phyloP scores from a whole-genome alignment of 371 early-diverging fungal species.

The Haplosporangium sp. region DNA sequence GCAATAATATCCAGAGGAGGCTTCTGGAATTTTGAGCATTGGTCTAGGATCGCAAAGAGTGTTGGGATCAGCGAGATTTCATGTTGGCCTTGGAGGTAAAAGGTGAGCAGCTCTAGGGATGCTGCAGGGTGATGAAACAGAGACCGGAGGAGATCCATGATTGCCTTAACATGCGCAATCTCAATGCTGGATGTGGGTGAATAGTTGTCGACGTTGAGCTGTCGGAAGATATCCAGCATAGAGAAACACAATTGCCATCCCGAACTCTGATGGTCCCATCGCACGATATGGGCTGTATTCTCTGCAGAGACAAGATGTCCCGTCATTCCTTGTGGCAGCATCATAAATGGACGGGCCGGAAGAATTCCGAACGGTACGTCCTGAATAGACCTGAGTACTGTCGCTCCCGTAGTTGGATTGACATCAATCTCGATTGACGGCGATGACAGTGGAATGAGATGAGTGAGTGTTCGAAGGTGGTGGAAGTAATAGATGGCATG shows the following conservation, averaged over 20 bases:
- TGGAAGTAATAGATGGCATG: conserved; percentile 30
- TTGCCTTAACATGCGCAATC: conserved; percentile 29
- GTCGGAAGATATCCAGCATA: conserved; percentile 38
- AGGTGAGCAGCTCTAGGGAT: conserved; percentile 18
- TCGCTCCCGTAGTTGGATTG: conserved; percentile 30
- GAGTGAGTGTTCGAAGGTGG: conserved; percentile 32
- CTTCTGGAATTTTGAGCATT: conserved; percentile 41
- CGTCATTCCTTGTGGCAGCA: conserved; percentile 30
- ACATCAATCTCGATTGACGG: conserved; percentile 29
- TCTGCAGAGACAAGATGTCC: conserved; percentile 43
- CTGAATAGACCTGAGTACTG: conserved; percentile 22
- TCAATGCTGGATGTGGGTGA: conserved; percentile 13
- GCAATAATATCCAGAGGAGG: conserved; percentile 40
- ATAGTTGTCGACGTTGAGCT: conserved; percentile 9
- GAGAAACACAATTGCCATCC: conserved; percentile 40
- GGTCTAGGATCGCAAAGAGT: conserved; percentile 46
- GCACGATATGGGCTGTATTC: conserved; percentile 44
- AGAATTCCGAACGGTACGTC: conserved; percentile 38
- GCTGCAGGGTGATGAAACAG: conserved; percentile 22
- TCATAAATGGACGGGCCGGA: conserved; percentile 26
- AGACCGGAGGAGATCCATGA: conserved; percentile 26
- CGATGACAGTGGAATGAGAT: conserved; percentile 31
- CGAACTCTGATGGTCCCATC: conserved; percentile 38
- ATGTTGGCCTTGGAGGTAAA: conserved; percentile 7
- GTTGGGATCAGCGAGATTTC: conserved; percentile 29